Evolutionary conservation across 371 early-diverging fungal genomes (phyloP).

Genomic region (Mucor plumbeus): DNA sequence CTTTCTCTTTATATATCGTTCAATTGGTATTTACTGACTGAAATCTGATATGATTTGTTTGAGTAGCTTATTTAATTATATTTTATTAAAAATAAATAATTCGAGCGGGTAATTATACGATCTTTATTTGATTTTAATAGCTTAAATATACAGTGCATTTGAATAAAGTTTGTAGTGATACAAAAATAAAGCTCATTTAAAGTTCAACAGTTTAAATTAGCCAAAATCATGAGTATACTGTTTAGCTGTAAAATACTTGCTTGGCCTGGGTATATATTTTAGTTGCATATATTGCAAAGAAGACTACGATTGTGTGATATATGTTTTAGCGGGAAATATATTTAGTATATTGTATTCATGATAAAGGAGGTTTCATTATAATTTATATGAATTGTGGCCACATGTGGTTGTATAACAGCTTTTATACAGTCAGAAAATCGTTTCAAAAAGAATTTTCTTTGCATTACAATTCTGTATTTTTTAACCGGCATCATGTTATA

Average conservation of each 20-base stretch:
- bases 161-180: no score
- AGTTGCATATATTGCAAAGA: constrained; percentile 5
- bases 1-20: no score
- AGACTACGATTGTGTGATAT: neutral
- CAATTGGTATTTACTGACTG: no score
- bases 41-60: no score
- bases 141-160: no score
- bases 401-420: neutral
- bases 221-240: neutral
- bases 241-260: neutral
- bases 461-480: neutral
- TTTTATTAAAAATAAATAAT: no score
- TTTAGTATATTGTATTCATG: no score
- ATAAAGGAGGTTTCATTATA: no score
- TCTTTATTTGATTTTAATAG: no score
- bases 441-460: neutral
- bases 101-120: no score
- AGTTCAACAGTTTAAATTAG: constrained; percentile 6
- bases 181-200: neutral
- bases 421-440: neutral
- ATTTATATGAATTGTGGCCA: neutral
- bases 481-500: no score
- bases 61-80: no score
- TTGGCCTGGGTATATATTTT: constrained; percentile 8
- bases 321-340: constrained; percentile 4